These are phyloP conservation scores for Aspergillus arachidicola DNA, from an alignment of 2,329 filamentous ascomycete genomes.

Conservation along the genomic window DNA sequence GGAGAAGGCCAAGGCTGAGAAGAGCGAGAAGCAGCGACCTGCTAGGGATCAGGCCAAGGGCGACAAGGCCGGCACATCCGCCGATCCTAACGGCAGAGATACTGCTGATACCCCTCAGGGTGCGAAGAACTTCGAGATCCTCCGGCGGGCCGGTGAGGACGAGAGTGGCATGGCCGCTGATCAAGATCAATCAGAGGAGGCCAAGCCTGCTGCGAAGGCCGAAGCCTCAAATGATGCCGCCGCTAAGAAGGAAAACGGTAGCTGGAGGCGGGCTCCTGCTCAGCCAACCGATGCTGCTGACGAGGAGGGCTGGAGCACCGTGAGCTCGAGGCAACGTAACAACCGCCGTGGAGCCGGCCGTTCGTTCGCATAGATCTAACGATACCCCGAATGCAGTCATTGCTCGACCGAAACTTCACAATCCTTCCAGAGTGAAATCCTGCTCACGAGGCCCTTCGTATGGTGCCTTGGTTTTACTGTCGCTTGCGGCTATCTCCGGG, in stretches of 20 bases:
- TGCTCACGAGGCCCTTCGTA: not conserved
- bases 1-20: conserved; percentile 80
- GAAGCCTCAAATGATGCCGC: conserved; percentile 59
- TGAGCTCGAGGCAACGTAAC: conserved; percentile 47
- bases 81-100: conserved; percentile 46
- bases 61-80: conserved; percentile 28
- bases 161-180: conserved; percentile 54
- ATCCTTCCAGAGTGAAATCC: conserved; percentile 8
- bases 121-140: conserved; percentile 57
- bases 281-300: conserved; percentile 38
- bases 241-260: conserved; percentile 44
- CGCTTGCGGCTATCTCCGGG: not conserved
- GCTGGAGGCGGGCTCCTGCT: conserved; percentile 42
- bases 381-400: conserved; percentile 34
- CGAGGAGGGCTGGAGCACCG: conserved; percentile 54
- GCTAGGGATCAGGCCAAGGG: conserved; percentile 42
- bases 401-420: conserved; percentile 19
- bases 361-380: conserved; percentile 43
- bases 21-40: conserved; percentile 62
- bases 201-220: conserved; percentile 48
- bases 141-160: conserved; percentile 53
- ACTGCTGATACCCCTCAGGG: conserved; percentile 43
- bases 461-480: not conserved
- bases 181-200: conserved; percentile 53
- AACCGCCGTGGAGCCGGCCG: conserved; percentile 46